phyloP scores from a whole-genome alignment of 2,329 filamentous ascomycete genomes.

The Cercospora janseana region DNA sequence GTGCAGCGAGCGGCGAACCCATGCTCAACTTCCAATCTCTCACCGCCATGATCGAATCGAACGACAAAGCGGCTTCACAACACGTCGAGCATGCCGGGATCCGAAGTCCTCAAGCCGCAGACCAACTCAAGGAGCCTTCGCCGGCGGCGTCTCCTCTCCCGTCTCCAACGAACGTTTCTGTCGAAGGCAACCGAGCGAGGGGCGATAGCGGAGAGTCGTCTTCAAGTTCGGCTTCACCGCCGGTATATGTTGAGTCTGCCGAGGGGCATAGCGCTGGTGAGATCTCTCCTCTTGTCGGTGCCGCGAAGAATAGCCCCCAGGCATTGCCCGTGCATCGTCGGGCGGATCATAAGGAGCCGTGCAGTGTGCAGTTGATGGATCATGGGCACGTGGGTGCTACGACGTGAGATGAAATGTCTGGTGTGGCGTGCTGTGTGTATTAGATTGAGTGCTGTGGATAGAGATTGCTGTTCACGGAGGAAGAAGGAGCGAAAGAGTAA shows the following conservation, averaged over 20 bases:
- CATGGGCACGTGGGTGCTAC: constrained; percentile 7
- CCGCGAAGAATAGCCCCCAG: constrained; percentile 9
- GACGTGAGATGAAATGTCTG: no score
- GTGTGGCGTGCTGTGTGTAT: no score
- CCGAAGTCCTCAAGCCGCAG: constrained; percentile 18
- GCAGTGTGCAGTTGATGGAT: constrained; percentile 9
- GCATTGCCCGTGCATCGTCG: neutral
- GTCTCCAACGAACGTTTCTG: constrained; percentile 7
- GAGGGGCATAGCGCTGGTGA: neutral
- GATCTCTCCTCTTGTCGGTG: neutral
- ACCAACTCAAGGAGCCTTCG: constrained; percentile 27
- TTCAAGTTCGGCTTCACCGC: constrained; percentile 26
- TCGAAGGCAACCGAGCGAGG: constrained; percentile 27
- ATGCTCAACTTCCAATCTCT: constrained; percentile 91
- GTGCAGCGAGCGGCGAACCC: constrained; percentile 61
- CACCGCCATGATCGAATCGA: constrained; percentile 70
- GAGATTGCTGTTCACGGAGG: no score
- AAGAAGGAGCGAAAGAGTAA: no score
- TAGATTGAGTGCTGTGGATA: no score
- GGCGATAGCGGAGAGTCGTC: constrained; percentile 35
- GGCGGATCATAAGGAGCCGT: constrained; percentile 14
- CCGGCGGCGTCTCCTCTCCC: constrained; percentile 19
- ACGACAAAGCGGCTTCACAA: constrained; percentile 49
- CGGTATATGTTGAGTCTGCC: constrained; percentile 28
- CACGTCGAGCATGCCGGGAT: constrained; percentile 41